Evolutionary conservation across 306 rosid genomes (phyloP), one percentile per base, ranked within the genome.

Genomic region (Sophora flavescens): DNA sequence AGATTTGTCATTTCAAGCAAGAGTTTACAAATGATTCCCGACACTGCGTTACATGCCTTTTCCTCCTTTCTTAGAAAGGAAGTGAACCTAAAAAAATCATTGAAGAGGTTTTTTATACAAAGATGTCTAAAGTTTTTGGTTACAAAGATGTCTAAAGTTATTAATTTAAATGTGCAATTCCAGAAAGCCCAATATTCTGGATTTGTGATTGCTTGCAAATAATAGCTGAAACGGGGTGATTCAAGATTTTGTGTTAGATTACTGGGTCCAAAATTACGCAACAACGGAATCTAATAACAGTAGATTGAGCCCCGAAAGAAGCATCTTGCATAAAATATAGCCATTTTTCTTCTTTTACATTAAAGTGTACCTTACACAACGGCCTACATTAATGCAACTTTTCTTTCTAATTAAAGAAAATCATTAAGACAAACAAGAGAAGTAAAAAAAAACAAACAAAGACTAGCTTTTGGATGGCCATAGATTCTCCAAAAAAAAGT

Each of bases 121-220:
- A 36, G 30, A 15, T 15, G 30, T 15, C 41, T 15, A 8, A 63
- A 16, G 44, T 38, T 11, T n/a, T n/a, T n/a, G n/a, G n/a, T n/a
- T 47, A 8, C 12, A 63, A n/a, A 36, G 30, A 15, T 15, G 30
- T 15, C 41, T 15, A 8, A 63, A 16, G 44, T 38, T 11, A 15
- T 35, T 22, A 22, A 22, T 22, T 22, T 15, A 38, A 6, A 6
- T 36, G 10, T 63, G 32, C 50, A 63, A 4, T 7, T 7, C n/a
- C 69, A 63, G 48, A 63, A 68, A 79, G 60, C 73, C 35, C 72
- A 66, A 36, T 66, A 66, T 44, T 66, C 57, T 66, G 36, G 72
- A 15, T 44, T 36, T 66, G 41, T 44, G 54, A 36, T 66, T 66
- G 56, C 70, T 64, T 41, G 9, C 28, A 39, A 41, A 4, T 41